A percentile compares a stretch with the other conserved stretches of the same genome.
Conservation (phyloP, 495 filamentous ascomycete genomes). For the Extremus antarcticus region DNA sequence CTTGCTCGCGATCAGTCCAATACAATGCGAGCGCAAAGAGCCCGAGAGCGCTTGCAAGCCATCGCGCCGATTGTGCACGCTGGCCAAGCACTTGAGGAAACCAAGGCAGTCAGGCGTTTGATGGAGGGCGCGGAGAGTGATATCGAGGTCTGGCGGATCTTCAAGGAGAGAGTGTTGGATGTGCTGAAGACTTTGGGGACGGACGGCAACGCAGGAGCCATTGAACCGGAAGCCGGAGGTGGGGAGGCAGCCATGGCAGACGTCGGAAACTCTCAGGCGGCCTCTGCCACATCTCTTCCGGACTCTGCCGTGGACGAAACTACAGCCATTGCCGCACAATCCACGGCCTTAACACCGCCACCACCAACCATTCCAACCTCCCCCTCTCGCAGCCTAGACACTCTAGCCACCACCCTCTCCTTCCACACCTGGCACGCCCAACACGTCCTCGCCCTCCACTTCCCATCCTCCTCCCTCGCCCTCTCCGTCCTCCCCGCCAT, state of each 20-base stretch:
- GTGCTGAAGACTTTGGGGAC: neutral
- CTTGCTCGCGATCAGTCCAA: neutral
- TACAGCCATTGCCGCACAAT: too few species aligned
- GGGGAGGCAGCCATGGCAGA: slow-evolving; percentile 13
- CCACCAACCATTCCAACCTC: too few species aligned
- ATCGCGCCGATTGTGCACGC: too few species aligned
- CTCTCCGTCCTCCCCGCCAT: slow-evolving; percentile 56
- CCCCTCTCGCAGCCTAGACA: too few species aligned
- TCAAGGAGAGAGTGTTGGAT: slow-evolving; percentile 34
- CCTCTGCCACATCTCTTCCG: too few species aligned
- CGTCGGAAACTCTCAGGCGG: too few species aligned
- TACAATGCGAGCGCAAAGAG: neutral
- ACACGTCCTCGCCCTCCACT: slow-evolving; percentile 49
- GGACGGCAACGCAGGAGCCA: neutral
- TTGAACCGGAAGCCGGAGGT: slow-evolving; percentile 9
- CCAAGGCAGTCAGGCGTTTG: neutral
- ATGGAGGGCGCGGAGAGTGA: slow-evolving; percentile 43
- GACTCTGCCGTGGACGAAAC: too few species aligned
- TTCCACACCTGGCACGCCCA: slow-evolving; percentile 52
- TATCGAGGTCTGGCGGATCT: slow-evolving; percentile 56
- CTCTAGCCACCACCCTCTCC: too few species aligned
- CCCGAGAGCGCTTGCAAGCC: too few species aligned
- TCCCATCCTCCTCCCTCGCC: slow-evolving; percentile 50
- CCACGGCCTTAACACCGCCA: too few species aligned
- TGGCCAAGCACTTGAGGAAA: too few species aligned